Base-by-base conservation (phyloP, 2,329 filamentous ascomycete species). In the Sporothrix brunneoviolacea region DNA sequence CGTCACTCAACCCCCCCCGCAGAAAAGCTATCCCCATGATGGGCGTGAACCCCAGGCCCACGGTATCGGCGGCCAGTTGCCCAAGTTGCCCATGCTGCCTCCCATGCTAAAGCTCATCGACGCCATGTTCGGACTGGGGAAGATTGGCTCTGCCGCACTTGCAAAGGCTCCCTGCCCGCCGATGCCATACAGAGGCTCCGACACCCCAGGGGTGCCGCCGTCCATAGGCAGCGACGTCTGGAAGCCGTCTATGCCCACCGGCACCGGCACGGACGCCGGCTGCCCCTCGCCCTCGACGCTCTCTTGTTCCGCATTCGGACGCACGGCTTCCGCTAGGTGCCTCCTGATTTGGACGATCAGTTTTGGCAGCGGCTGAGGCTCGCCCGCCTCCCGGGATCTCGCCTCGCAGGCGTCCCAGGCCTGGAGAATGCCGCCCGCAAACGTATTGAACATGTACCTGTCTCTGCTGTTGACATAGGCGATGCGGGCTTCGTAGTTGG, bases 401-500 rank as follows among this genome's bases (percentile, higher is more conserved):
- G 44, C 52, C 33, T 48, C 41, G 16, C 19, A 52, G 15, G 48
- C 44, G 5, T 55, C 41, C 55, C 55, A 56, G 4, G 53, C 50
- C 19, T 42, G 24, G 35, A 56, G 18, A 21, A 50, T 36, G 12
- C 37, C 21, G 22, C 13, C 16, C 15, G 35, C 35, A 32, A 56
- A 53, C 43, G 40, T 48, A n/a, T 46, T 43, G 37, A 51, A 36
- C 39, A 50, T 18, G 35, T 38, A 18, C 4, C 28, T 21, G 39
- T 40, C 16, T 7, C 49, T 45, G 30, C 46, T 45, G 40, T 48
- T 33, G n/a, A 8, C 30, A 5, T 30, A 15, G n/a, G 39, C 37
- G 8, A 49, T 35, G 27, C 46, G 51, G 4, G 40, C 56, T 8
- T 64, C 60, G 47, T 63, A 65, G 52, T 68, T 67, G 12, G 59